Evolutionary conservation across 495 filamentous ascomycete genomes (phyloP), one percentile per base, ranked within the genome.

Genomic region (Penicillium lividum): DNA sequence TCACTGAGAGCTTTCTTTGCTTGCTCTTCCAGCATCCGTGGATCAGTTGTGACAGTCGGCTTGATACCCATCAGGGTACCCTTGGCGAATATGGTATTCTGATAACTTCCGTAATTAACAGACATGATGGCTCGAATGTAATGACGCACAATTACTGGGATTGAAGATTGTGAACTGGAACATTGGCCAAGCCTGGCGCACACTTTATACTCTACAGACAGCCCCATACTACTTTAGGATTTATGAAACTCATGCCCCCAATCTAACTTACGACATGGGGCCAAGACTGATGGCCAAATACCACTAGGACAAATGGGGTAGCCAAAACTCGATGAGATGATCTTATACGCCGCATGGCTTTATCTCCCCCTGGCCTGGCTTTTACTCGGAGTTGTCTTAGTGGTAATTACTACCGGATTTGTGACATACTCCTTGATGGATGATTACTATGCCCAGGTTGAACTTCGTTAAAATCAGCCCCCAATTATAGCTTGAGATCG

Each of bases 1-100:
- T 67, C 66, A 25, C 71, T 68, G 60, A 87, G 72, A 40, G 69
- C 67, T 49, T 77, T 72, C 47, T 69, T 73, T 15, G 85, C 85
- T 60, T 84, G 79, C 38, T 79, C 75, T 64, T 87, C 81, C 5
- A 88, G 75, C 50, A 77, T 74, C 52, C 82, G 82, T 7, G 85
- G 84, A 58, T 88, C 80, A 4, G 84, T 87, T 0, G 83, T 86
- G 36, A 86, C 76, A 25, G 71, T 71, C 4, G 84, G 84, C 44
- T 75, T 67, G 28, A 70, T 65, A 59, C 76, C 74, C 36, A 69
- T 58, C n/a, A 80, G 63, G 58, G 82, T 72, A 34, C 82, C 82
- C 56, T 77, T 74, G 56, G 67, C 67, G 55, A 82, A 83, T 51
- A 85, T 77, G 28, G 80, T 71, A 6, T 70, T 65, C 55, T 81